Base-by-base conservation (phyloP, 2,329 filamentous ascomycete species). In the Sclerotinia trifoliorum region DNA sequence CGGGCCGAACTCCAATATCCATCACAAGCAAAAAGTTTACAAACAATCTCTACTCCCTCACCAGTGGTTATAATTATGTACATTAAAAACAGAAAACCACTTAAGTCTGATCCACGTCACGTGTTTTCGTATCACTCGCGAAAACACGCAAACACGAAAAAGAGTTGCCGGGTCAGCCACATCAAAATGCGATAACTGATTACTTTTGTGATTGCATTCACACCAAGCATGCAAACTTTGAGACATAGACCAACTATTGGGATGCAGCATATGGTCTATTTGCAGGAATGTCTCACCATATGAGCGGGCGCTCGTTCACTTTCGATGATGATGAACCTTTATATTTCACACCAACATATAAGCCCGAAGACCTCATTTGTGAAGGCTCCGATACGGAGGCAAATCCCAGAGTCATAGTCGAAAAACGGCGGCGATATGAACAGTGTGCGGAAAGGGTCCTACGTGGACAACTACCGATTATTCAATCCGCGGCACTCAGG, bases 401-500 rank as follows among this genome's bases (percentile, higher is more conserved):
- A 66, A 85, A 86, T 70, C 78, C 82, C 17, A 77, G 75, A 26
- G 78, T 84, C 4, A 79, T 79, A 44, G 77, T 80, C 3, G 81
- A 84, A 17, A 87, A 85, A 75, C 82, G 81, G 35, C 77, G 80
- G 29, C 82, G 86, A 69, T 87, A 88, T 69, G 88, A 91, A 75
- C 78, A 80, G 0, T 83, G 88, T 17, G 89, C 86, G 1, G 78
- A 82, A 44, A 81, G 82, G 46, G 91, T 85, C 72, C 78, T 91
- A 49, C 78, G 81, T 8, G 90, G 89, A 0, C 79, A 82, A 42
- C 75, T 81, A 2, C 83, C 89, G 0, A 74, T 84, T 32, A 80
- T 93, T 3, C 76, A 88, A 3, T 89, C 90, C 17, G 85, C 89
- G 8, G 78, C 79, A 7, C 79, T 92, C 3, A 82, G 79, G 69